Base-by-base conservation (phyloP, 306 rosid species). In the Crotalaria pallida region DNA sequence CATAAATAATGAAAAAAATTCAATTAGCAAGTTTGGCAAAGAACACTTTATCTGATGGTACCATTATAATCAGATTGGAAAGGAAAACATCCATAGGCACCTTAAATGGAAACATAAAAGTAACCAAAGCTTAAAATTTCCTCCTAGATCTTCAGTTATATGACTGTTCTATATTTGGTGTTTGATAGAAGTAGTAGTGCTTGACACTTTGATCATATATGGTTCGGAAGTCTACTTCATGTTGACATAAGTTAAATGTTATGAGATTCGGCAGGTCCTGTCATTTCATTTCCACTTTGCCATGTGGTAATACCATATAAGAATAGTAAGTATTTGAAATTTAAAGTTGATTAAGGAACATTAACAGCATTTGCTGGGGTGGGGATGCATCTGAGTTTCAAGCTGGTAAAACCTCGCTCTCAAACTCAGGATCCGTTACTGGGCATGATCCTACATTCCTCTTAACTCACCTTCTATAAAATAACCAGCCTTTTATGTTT, bases 281-380 rank as follows among this genome's bases (percentile, higher is more conserved):
- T 34, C 40, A 50, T 51, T 34, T 63, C 47, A 9, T 71, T 58
- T 45, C 68, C 8, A 34, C 59, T 71, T 27, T 21, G 15, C 43
- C 33, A 27, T 19, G n/a, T 15, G 9, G 40, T n/a, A 41, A 8
- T 33, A 3, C 13, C 22, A 7, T 2, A 43, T 47, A 26, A 7
- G 16, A 62, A 41, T 51, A n/a, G 16, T 19, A 15, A 18, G 53
- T 43, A 21, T 40, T 69, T 16, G 21, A n/a, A 52, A 43, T 17
- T 9, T 69, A 69, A 38, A 10, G 13, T 69, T 31, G 90, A 51
- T 67, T 44, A 10, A 67, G 47, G 43, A 66, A 59, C 52, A 19
- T 21, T 49, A 11, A 12, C 49, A 10, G 19, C 7, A 21, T 47
- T 67, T 63, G 27, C 21, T 12, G 27, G 1, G 4, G 36, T 43